Base-by-base conservation (phyloP, 2,329 filamentous ascomycete species). In the Aureobasidium sp. region DNA sequence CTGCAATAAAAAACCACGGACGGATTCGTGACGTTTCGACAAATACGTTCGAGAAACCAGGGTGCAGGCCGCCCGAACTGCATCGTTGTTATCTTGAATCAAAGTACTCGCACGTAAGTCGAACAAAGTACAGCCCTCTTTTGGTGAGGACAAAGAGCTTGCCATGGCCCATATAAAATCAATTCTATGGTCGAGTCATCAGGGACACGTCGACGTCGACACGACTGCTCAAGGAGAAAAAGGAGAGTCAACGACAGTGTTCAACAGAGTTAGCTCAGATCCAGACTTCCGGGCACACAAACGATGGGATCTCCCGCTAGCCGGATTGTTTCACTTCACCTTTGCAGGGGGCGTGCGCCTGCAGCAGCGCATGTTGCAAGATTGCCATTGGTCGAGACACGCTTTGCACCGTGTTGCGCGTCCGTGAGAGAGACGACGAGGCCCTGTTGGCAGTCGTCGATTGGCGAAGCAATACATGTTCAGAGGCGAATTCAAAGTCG, bases 251-350 rank as follows among this genome's bases (percentile, higher is more conserved):
- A 58, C 54, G 35, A 31, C 31, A 33, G 31, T 33, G 31, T 12
- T 33, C 31, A 58, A 58, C 42, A 50, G 35, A 60, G 44, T 60
- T 60, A 47, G 48, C 35, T 31, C 29, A 49, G 57, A 60, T 60
- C 57, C 57, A 60, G 57, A 50, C 45, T 60, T 50, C 14, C 45
- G 57, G 42, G 54, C 57, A 45, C 45, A 45, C 24, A 37, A 33
- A 50, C 49, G 42, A 39, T 19, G 39, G 49, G 60, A 61, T 61
- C 60, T 61, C 49, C 60, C 49, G 40, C 60, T 61, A 61, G 49
- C 49, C 48, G 50, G 60, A 61, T 54, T 61, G 60, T 61, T 61
- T 61, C 60, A 61, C 60, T 22, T 61, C n/a, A 53, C 27, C 42
- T 61, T 33, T 56, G 40, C 40, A 54, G 39, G 57, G 59, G 49